Evolutionary conservation across 2,329 filamentous ascomycete genomes (phyloP), one percentile per base, ranked within the genome.

Genomic region (Pseudogymnoascus sp.): DNA sequence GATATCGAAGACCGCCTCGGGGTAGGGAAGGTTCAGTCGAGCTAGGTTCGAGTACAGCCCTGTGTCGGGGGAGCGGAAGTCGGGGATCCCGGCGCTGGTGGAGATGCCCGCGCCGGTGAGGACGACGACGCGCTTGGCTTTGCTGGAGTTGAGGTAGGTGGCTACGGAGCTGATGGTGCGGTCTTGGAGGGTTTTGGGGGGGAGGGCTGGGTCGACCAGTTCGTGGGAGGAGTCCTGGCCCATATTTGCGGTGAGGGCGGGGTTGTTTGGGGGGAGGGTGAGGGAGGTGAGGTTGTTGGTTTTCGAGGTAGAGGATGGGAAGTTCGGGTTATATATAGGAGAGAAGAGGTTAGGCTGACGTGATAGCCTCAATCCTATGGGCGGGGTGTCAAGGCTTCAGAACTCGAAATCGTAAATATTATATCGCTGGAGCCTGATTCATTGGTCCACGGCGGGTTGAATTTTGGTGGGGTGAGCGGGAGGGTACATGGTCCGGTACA

Each of bases 1-100:
- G 68, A 99, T 93, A 73, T 96, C 92, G 77, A 99, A 98, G 51
- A 98, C 92, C 36, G 92, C 93, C 77, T 98, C 92, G 21, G 93
- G 89, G 71, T 93, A 88, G 0, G 93, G 93, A 0, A 99, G 83
- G 66, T 96, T 86, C 34, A 98, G 83, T 62, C 90, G 85, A 21
- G 90, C 89, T 16, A 99, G 86, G 73, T 98, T 98, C 71, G 91
- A 88, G 76, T 99, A 99, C 10, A 99, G 84, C 2, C 95, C 95
- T 0, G 93, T 98, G 65, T 92, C 89, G 67, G 93, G 93, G 1
- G 92, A 96, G 68, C 95, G 85, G 75, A 98, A 99, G 77, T 99
- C 95, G 67, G 95, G 95, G 67, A 99, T 88, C 64, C 86, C 86
- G 64, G 85, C 85, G 8, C 85, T 83, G 0, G 90, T 93, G 31